phyloP scores from a whole-genome alignment of 2,329 filamentous ascomycete genomes.

The Clarireedia sp. region DNA sequence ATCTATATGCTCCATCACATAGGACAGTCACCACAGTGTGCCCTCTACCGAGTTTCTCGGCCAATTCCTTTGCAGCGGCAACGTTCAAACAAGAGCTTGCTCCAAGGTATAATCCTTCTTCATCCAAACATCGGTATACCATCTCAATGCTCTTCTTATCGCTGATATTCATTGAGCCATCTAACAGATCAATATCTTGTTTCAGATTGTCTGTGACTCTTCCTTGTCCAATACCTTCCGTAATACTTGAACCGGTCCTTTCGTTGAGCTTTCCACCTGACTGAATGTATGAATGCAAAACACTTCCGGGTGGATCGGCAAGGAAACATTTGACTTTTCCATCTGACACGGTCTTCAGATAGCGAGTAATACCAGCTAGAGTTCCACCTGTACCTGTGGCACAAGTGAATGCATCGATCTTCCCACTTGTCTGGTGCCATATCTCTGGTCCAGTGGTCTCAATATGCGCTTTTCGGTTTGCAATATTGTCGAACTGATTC shows the following conservation, averaged over 20 bases:
- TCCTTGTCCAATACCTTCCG: constrained; percentile 95
- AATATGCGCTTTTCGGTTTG: constrained; percentile 88
- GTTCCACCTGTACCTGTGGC: constrained; percentile 90
- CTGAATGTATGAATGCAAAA: constrained; percentile 85
- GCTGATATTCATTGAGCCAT: constrained; percentile 74
- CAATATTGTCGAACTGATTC: constrained; percentile 96
- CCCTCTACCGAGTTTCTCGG: constrained; percentile 79
- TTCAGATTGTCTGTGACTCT: constrained; percentile 90
- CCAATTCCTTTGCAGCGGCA: constrained; percentile 88
- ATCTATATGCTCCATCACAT: constrained; percentile 94
- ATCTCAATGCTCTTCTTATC: constrained; percentile 96
- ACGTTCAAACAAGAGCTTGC: constrained; percentile 93
- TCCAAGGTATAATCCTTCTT: constrained; percentile 91
- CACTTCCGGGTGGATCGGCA: constrained; percentile 87
- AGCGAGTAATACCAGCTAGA: constrained; percentile 79
- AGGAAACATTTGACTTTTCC: constrained; percentile 81
- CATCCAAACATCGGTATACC: constrained; percentile 93
- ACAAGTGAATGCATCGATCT: constrained; percentile 89
- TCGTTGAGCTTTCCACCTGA: constrained; percentile 80
- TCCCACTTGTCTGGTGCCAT: constrained; percentile 82
- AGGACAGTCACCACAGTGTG: constrained; percentile 90
- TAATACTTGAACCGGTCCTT: constrained; percentile 79
- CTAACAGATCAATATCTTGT: constrained; percentile 75
- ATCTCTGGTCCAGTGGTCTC: constrained; percentile 97
- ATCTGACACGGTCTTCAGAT: constrained; percentile 72